phyloP scores from a whole-genome alignment of 768 basidiomycete species.

The Russula dissimulans region DNA sequence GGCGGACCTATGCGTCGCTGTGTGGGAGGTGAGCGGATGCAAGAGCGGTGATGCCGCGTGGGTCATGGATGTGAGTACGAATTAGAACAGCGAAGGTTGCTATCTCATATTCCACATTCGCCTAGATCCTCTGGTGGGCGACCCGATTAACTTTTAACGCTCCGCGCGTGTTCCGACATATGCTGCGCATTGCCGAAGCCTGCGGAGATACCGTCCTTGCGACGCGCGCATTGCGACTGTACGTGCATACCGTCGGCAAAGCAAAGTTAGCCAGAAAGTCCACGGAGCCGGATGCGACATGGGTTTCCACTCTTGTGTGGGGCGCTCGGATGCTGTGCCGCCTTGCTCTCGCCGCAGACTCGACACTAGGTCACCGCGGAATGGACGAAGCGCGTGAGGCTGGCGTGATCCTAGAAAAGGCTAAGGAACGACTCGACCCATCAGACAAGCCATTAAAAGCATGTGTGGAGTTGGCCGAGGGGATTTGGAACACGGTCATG shows the following conservation, averaged over 20 bases:
- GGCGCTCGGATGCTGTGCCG: conserved; percentile 73
- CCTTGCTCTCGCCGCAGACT: conserved; percentile 27
- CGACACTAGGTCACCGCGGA: conserved; percentile 23
- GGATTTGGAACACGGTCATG: conserved; percentile 61
- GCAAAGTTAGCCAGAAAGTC: conserved; percentile 57
- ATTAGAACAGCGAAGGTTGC: background rate
- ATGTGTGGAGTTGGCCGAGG: conserved; percentile 57
- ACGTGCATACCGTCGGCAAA: conserved; percentile 78
- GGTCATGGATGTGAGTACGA: conserved; percentile 65
- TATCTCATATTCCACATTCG: background rate
- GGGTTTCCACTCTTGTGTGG: conserved; percentile 69
- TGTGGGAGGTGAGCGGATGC: conserved; percentile 72
- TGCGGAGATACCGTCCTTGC: conserved; percentile 54
- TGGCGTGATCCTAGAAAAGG: conserved; percentile 48
- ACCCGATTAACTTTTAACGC: conserved; percentile 92
- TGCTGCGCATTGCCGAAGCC: conserved; percentile 63
- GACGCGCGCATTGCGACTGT: conserved; percentile 67
- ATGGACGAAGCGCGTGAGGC: conserved; percentile 58
- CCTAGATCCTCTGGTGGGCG: conserved; percentile 86
- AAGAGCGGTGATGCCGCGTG: conserved; percentile 56
- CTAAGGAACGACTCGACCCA: conserved; percentile 42
- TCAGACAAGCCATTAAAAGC: conserved; percentile 47
- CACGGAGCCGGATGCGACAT: conserved; percentile 56
- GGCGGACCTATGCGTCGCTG: conserved; percentile 65
- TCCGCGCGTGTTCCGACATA: conserved; percentile 73